Evolutionary conservation across 306 rosid genomes (phyloP).

Genomic region (Senna siamea): DNA sequence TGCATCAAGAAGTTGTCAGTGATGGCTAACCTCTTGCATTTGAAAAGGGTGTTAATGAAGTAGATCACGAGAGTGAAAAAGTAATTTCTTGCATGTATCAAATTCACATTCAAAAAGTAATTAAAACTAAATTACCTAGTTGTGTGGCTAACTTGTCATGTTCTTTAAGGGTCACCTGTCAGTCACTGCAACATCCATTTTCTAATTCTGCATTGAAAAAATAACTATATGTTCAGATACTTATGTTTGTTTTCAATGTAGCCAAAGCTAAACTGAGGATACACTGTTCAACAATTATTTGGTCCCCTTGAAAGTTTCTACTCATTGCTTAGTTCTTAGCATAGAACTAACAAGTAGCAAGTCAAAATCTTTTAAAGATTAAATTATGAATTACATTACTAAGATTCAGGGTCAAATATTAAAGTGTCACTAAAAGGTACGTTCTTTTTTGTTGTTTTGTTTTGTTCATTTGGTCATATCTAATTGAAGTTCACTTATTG

Average conservation of each 20-base stretch:
- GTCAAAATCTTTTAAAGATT: no score
- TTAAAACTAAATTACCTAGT: no score
- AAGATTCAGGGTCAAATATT: no score
- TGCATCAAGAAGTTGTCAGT: no score
- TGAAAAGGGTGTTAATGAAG: not conserved
- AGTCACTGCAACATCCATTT: not conserved
- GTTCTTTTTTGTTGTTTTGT: not conserved
- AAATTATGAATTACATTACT: no score
- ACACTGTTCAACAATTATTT: not conserved
- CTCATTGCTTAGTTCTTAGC: no score
- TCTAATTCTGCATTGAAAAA: constrained; percentile 10
- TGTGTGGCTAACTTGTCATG: not conserved
- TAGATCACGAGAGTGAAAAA: not conserved
- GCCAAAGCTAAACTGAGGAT: not conserved
- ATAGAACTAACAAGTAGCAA: no score
- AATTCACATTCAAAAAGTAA: no score
- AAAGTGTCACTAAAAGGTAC: no score
- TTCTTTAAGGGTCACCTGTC: not conserved
- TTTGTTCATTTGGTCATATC: not conserved
- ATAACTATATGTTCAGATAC: not conserved
- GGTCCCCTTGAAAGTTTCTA: no score
- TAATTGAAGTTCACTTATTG: constrained; percentile 3
- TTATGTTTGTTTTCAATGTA: not conserved
- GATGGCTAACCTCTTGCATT: no score
- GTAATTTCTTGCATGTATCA: not conserved